Percentiles rank a stretch among this genome's conserved stretches.
Evolutionary conservation across 2,329 filamentous ascomycete genomes (phyloP).

Genomic region (Cordyceps javanica): DNA sequence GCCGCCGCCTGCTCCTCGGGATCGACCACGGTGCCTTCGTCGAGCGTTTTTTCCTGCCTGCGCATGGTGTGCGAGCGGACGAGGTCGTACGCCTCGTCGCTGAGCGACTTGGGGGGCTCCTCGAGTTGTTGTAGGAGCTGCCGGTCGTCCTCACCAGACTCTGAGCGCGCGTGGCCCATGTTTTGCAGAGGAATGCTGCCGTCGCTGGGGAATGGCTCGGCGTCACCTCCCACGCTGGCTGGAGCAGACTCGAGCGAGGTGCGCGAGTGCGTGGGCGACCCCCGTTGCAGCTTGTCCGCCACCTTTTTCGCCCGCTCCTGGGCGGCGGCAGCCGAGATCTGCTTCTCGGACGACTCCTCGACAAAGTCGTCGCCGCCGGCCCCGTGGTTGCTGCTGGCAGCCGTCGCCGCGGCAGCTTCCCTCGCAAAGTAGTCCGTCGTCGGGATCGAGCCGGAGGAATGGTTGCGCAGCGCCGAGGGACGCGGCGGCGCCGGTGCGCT

Average conservation of each 20-base stretch:
- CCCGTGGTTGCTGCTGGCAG: not conserved
- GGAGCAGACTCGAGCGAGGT: slow-evolving; percentile 30
- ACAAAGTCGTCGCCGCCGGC: not conserved
- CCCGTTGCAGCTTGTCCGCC: slow-evolving; percentile 32
- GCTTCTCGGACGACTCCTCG: slow-evolving; percentile 16
- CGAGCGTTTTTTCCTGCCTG: slow-evolving; percentile 4
- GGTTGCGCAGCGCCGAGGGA: slow-evolving; percentile 11
- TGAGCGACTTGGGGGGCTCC: slow-evolving; percentile 20
- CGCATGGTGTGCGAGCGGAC: slow-evolving; percentile 34
- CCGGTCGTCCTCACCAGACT: slow-evolving; percentile 14
- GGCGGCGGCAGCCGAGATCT: slow-evolving; percentile 33
- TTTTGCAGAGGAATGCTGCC: slow-evolving; percentile 28
- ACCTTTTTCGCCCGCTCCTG: slow-evolving; percentile 37
- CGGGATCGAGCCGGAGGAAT: slow-evolving; percentile 13
- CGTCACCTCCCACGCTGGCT: slow-evolving; percentile 19
- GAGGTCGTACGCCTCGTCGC: slow-evolving; percentile 35
- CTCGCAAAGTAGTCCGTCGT: slow-evolving; percentile 10
- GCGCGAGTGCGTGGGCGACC: slow-evolving; percentile 29
- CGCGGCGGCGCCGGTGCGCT: slow-evolving; percentile 7
- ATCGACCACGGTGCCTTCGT: slow-evolving; percentile 17
- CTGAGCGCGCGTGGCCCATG: slow-evolving; percentile 17
- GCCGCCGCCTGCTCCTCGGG: slow-evolving; percentile 13
- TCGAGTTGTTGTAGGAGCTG: slow-evolving; percentile 12
- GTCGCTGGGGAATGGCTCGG: slow-evolving; percentile 19
- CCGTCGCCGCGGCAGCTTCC: slow-evolving; percentile 13